These are phyloP conservation scores for Mortierella sp. DNA, from an alignment of 371 early-diverging fungal species.

Conservation along the genomic window DNA sequence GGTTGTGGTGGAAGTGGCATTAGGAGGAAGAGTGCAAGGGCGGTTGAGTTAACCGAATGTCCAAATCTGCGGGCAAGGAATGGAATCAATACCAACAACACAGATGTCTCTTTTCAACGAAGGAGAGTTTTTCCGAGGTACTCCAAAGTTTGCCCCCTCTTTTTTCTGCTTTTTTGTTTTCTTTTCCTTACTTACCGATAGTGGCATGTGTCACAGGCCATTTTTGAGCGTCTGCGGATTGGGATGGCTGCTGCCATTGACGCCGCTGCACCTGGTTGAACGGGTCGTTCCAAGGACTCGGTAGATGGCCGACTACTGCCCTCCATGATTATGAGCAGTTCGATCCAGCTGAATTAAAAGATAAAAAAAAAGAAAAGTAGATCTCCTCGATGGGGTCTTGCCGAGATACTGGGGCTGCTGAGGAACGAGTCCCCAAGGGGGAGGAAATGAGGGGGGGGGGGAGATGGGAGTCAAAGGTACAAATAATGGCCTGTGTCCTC, in stretches of 20 bases:
- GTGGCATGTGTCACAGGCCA: conserved; percentile 49
- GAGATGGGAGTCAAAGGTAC: no score
- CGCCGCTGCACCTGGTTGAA: background rate
- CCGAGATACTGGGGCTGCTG: no score
- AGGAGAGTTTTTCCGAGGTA: no score
- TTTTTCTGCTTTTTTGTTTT: background rate
- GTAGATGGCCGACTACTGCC: no score
- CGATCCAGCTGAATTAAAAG: no score
- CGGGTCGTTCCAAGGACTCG: background rate
- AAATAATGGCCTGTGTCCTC: no score
- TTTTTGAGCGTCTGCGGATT: conserved; percentile 37
- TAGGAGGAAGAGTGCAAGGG: background rate
- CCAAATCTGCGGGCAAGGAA: background rate
- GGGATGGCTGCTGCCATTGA: background rate
- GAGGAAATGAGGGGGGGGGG: no score
- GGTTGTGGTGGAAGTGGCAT: background rate
- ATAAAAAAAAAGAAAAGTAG: no score
- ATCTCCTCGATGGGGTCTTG: no score
- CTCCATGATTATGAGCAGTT: no score
- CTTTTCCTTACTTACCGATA: conserved; percentile 25
- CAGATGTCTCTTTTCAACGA: background rate
- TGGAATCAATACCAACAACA: background rate
- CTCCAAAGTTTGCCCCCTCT: no score
- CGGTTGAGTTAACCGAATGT: background rate
- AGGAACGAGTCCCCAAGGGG: no score